phyloP scores from a whole-genome alignment of 768 basidiomycete genomes.

The Agrocybe pediades region DNA sequence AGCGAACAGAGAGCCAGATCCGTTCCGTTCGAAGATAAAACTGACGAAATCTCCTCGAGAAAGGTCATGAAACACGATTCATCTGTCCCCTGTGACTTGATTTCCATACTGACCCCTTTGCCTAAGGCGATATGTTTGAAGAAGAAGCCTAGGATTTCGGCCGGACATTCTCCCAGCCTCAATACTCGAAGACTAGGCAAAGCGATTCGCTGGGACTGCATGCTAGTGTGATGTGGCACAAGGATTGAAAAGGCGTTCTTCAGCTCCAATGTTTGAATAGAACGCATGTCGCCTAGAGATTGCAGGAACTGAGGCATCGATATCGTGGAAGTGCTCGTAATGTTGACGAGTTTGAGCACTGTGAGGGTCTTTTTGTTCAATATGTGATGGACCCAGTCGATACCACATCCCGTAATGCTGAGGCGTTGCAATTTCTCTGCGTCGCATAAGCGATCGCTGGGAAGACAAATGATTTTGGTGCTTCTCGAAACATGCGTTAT shows the following conservation, averaged over 20 bases:
- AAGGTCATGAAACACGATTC: not conserved
- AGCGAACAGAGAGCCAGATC: no score
- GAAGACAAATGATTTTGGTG: not conserved
- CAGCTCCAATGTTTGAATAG: constrained; percentile 3
- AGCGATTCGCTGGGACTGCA: not conserved
- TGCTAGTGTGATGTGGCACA: not conserved
- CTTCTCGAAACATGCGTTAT: not conserved
- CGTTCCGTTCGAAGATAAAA: no score
- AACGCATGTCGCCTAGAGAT: not conserved
- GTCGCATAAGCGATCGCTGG: not conserved
- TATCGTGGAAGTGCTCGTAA: not conserved
- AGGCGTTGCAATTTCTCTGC: constrained; percentile 1
- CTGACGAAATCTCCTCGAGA: not conserved
- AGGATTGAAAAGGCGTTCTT: not conserved
- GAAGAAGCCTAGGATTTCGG: not conserved
- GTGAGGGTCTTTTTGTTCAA: not conserved
- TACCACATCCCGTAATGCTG: not conserved
- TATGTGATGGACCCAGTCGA: constrained; percentile 4
- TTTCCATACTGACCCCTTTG: not conserved
- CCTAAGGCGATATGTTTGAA: not conserved
- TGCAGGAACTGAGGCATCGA: constrained; percentile 1
- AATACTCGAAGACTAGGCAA: not conserved
- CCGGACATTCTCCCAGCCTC: not conserved
- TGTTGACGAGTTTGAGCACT: not conserved
- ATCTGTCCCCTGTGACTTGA: not conserved